Evolutionary conservation across 1,284 basidiomycete genomes (phyloP), one percentile per base, ranked within the genome.

Genomic region (Peniophora sp.): DNA sequence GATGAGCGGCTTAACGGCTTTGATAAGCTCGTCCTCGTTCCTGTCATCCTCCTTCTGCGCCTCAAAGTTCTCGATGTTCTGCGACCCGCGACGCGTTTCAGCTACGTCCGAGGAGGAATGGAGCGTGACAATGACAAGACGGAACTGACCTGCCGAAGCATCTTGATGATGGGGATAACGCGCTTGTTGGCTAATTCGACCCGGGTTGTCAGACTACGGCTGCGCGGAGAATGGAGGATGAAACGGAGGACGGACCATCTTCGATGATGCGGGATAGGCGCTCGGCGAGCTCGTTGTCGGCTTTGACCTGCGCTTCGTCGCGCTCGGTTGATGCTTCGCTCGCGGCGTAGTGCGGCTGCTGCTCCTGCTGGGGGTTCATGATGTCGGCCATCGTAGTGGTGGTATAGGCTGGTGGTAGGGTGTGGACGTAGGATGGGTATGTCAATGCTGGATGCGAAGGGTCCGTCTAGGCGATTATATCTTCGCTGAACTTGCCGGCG

Each of bases 41-140:
- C 43, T 5, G 5, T 45, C 43, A 15, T 45, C 43, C 22, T 45
- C 43, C 22, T 22, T 22, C 22, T 24, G 17, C 12, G 43, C 18
- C 43, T 45, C 43, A 15, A 45, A 23, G 23, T 45, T 45, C 23
- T 45, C 43, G 43, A 45, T 45, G 43, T 45, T n/a, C 43, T 45
- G 22, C 43, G 23, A 45, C 5, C 43, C 23, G 22, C 43, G 23
- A 45, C 5, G 43, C 14, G 14, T 24, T 9, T 23, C 12, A 45
- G 18, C 43, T 20, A 24, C 14, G 23, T 45, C 39, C 14, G n/a
- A 23, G 3, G 22, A 9, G 22, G 43, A n/a, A 23, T 23, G 23
- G 23, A 24, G 23, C 18, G 23, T 23, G 15, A 22, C n/a, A n/a
- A n/a, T n/a, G n/a, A n/a, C n/a, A n/a, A n/a, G n/a, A 45, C 15